Percentiles rank a stretch among this genome's conserved stretches.
phyloP scores from a whole-genome alignment of 345 rosid species.

The Hypericum perforatum region DNA sequence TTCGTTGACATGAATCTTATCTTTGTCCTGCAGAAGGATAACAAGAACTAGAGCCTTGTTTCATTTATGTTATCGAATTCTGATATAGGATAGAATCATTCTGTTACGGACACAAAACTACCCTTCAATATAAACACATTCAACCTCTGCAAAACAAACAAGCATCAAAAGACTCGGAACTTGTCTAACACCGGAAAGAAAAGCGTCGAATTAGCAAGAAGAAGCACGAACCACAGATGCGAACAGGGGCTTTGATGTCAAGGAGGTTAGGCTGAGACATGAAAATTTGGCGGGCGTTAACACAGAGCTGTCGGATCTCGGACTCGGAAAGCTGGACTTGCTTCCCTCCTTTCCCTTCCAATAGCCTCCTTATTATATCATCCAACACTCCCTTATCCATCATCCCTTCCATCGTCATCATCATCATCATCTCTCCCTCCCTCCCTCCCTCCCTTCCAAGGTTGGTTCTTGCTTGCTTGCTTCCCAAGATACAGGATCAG shows the following conservation, averaged over 20 bases:
- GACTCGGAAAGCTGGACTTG: slow-evolving; percentile 94
- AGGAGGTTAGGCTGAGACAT: slow-evolving; percentile 78
- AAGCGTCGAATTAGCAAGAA: too few relatives aligned
- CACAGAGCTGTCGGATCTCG: slow-evolving; percentile 97
- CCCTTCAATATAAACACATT: too few relatives aligned
- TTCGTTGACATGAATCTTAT: too few relatives aligned
- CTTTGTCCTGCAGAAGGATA: too few relatives aligned
- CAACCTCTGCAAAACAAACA: too few relatives aligned
- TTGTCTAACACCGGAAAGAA: too few relatives aligned
- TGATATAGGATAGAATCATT: too few relatives aligned
- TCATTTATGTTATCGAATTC: too few relatives aligned
- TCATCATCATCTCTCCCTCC: slow-evolving; percentile 17
- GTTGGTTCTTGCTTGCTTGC: not conserved
- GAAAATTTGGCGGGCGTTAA: slow-evolving; percentile 90
- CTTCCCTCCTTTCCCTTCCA: slow-evolving; percentile 86
- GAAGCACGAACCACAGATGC: slow-evolving; percentile 67
- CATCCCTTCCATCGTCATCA: slow-evolving; percentile 35
- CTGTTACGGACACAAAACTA: too few relatives aligned
- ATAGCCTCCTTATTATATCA: slow-evolving; percentile 81
- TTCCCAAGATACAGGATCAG: not conserved
- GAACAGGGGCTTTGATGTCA: slow-evolving; percentile 73
- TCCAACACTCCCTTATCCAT: slow-evolving; percentile 78
- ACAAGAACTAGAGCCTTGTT: too few relatives aligned
- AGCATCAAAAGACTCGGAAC: too few relatives aligned
- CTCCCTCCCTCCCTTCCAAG: too few relatives aligned